phyloP scores from a whole-genome alignment of 2,329 filamentous ascomycete species.

The Fusarium subtropicale region DNA sequence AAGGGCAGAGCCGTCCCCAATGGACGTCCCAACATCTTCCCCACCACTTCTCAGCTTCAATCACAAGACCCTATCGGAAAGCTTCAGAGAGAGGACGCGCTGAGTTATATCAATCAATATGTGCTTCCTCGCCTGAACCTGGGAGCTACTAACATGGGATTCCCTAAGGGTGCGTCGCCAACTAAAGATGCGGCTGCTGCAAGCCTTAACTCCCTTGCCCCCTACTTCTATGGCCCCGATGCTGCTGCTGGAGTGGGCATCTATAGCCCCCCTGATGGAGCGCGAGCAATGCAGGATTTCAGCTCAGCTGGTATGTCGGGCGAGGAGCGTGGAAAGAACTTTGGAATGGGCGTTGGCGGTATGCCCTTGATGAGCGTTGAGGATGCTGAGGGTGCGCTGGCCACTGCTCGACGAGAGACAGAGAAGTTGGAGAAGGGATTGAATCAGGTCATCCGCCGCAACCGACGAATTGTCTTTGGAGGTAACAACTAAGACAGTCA shows the following conservation, averaged over 20 bases:
- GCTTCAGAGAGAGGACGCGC: conserved; percentile 73
- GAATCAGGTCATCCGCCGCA: conserved; percentile 69
- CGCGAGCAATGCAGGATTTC: conserved; percentile 52
- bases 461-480: conserved; percentile 64
- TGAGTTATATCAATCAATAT: conserved; percentile 77
- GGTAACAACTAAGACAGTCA: conserved; percentile 39
- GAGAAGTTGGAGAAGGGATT: conserved; percentile 72
- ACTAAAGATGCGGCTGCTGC: conserved; percentile 61
- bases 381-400: conserved; percentile 69
- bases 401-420: conserved; percentile 66
- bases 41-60: conserved; percentile 59
- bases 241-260: conserved; percentile 59
- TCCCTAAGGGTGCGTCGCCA: conserved; percentile 53
- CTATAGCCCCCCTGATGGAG: conserved; percentile 55
- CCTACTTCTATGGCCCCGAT: conserved; percentile 66
- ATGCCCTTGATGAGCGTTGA: conserved; percentile 70
- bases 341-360: conserved; percentile 51
- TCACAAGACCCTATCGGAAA: conserved; percentile 70
- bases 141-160: conserved; percentile 60
- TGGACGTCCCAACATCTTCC: conserved; percentile 71
- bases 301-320: conserved; percentile 46
- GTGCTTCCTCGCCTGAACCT: conserved; percentile 70
- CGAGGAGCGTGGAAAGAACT: conserved; percentile 50
- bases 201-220: conserved; percentile 66
- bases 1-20: conserved; percentile 74